Evolutionary conservation across 2,329 filamentous ascomycete genomes (phyloP), one percentile per base, ranked within the genome.

Genomic region (Alternaria longipes): DNA sequence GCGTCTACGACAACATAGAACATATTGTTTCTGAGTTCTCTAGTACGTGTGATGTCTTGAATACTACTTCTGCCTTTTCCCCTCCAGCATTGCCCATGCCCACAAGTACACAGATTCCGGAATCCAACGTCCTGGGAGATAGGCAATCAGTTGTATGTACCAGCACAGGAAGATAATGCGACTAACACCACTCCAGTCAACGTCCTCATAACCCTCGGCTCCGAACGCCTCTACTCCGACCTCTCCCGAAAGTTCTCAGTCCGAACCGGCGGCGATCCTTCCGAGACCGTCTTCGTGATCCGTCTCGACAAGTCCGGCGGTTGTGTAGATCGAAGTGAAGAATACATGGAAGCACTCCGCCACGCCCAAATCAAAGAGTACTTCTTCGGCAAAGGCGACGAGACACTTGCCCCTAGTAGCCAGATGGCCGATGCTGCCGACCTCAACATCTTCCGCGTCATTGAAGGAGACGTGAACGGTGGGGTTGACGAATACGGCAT

Each of bases 321-420:
- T 24, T 93, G 92, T 38, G 91, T 92, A 1, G 88, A 92, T 71
- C 86, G 92, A 49, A 90, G 93, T 65, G 87, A 90, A 38, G 76
- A 81, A 0, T 96, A 92, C 77, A 88, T 94, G 84, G 91, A 92
- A 71, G 85, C 88, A 16, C 81, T 87, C 5, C 87, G 91, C 45
- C 91, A 96, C 72, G 87, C 90, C 0, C 87, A 91, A 52, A 93
- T 97, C 54, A 90, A 91, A 67, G 90, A 94, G 70, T 99, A 99
- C 79, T 99, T 99, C 82, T 99, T 97, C 75, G 95, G 95, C 9
- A 90, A 91, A 64, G 75, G 75, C 52, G 71, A 86, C 1, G 89
- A 88, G 63, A 87, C 91, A 59, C 83, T 99, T 2, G 95, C 91
- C 46, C 95, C 95, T 0, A 91, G 94, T 70, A 96, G 93, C 7